Evolutionary conservation across 352 stramenopile genomes (phyloP).

Genomic region (Globisporangium viniferum): DNA sequence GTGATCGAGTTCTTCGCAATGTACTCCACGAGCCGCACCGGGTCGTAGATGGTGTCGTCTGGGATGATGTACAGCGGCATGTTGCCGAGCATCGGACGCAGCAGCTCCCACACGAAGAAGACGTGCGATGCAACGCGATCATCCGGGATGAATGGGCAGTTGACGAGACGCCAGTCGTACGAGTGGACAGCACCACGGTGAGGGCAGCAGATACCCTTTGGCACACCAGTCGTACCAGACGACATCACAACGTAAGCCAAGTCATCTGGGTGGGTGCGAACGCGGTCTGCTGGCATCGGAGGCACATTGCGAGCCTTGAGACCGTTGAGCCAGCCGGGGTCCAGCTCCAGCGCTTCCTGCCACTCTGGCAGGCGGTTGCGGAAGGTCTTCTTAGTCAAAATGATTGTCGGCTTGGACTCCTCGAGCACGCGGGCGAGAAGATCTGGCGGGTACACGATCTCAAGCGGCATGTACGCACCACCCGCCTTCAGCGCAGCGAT

Average conservation of each 20-base stretch:
- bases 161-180: conserved; percentile 88
- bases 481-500: conserved; percentile 89
- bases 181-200: conserved; percentile 91
- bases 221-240: conserved; percentile 88
- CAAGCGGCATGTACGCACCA: conserved; percentile 88
- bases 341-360: conserved; percentile 66
- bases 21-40: conserved; percentile 73
- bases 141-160: conserved; percentile 64
- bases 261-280: conserved; percentile 76
- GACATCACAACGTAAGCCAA: conserved; percentile 93
- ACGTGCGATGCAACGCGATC: conserved; percentile 90
- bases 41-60: conserved; percentile 91
- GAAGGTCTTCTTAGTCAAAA: conserved; percentile 83
- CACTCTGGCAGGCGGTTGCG: conserved; percentile 62
- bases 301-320: conserved; percentile 30
- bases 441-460: conserved; percentile 88
- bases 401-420: conserved; percentile 82
- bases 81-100: conserved; percentile 89
- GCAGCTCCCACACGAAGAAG: conserved; percentile 95
- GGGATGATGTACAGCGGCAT: conserved; percentile 90
- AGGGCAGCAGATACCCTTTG: conserved; percentile 93
- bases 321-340: conserved; percentile 46
- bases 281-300: conserved; percentile 52
- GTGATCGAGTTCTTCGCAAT: conserved; percentile 79
- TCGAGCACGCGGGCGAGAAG: conserved; percentile 88